Conservation (phyloP, 306 rosid species). For the Acacia melanoxylon region DNA sequence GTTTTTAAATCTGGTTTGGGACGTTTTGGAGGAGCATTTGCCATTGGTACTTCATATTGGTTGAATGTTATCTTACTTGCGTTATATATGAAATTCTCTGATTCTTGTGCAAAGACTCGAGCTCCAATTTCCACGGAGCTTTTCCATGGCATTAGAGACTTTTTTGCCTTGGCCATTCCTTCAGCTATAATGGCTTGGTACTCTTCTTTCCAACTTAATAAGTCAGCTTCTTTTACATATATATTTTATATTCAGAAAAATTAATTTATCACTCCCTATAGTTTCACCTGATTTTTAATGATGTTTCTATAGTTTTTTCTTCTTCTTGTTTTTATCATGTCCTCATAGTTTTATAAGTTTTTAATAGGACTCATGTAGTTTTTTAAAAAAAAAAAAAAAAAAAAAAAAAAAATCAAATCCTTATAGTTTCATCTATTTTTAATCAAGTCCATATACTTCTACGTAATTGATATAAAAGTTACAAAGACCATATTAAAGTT, state of each 20-base stretch:
- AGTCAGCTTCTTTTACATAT: not conserved
- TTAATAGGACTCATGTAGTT: too few relatives aligned
- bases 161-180: not conserved
- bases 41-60: not conserved
- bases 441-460: too few relatives aligned
- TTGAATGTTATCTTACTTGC: not conserved
- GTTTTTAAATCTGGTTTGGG: not conserved
- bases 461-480: too few relatives aligned
- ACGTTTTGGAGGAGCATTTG: not conserved
- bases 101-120: not conserved
- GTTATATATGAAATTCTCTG: not conserved
- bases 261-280: too few relatives aligned
- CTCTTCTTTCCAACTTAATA: conserved; percentile 36
- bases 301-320: too few relatives aligned
- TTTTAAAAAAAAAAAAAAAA: too few relatives aligned
- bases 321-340: not conserved
- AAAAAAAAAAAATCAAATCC: too few relatives aligned
- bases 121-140: not conserved
- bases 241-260: not conserved
- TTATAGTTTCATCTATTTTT: too few relatives aligned
- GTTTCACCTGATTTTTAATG: too few relatives aligned
- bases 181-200: conserved; percentile 40
- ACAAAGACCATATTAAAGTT: too few relatives aligned
- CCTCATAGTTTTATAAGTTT: too few relatives aligned
- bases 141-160: not conserved